These are phyloP conservation scores for Geotrichum bryndzae DNA, from an alignment of 1,139 yeast species.

Conservation along the genomic window DNA sequence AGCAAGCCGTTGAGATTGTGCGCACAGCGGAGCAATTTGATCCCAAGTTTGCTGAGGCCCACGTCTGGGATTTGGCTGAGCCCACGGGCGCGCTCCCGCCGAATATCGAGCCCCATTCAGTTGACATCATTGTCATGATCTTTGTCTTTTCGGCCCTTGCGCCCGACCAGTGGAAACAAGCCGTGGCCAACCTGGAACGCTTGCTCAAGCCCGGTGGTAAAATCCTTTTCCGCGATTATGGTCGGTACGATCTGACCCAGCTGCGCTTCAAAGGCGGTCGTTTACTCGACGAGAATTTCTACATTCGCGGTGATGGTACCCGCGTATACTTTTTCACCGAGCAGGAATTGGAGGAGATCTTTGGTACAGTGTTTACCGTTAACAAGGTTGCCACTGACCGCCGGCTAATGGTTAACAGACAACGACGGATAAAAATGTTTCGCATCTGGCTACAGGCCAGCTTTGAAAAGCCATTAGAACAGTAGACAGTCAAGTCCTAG, in stretches of 20 bases:
- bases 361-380: slow-evolving; percentile 59
- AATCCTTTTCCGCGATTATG: slow-evolving; percentile 87
- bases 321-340: slow-evolving; percentile 95
- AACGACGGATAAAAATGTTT: slow-evolving; percentile 89
- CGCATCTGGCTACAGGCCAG: slow-evolving; percentile 96
- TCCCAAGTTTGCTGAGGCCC: slow-evolving; percentile 64
- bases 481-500: background rate
- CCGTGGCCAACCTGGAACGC: slow-evolving; percentile 61
- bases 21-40: slow-evolving; percentile 54
- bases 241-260: slow-evolving; percentile 93
- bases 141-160: slow-evolving; percentile 89
- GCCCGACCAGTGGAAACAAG: slow-evolving; percentile 86
- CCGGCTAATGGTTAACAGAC: slow-evolving; percentile 82
- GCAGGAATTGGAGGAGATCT: slow-evolving; percentile 75
- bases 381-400: slow-evolving; percentile 83
- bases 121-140: slow-evolving; percentile 86
- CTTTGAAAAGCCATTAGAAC: slow-evolving; percentile 39
- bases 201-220: slow-evolving; percentile 89
- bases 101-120: slow-evolving; percentile 71
- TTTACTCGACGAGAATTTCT: slow-evolving; percentile 82
- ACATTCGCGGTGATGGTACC: slow-evolving; percentile 96
- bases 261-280: slow-evolving; percentile 88
- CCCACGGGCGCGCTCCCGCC: slow-evolving; percentile 71
- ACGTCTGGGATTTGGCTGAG: slow-evolving; percentile 95
- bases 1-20: slow-evolving; percentile 84